These are phyloP conservation scores for Phytophthora agathidicida DNA, from an alignment of 352 stramenopile genomes.

Conservation along the genomic window DNA sequence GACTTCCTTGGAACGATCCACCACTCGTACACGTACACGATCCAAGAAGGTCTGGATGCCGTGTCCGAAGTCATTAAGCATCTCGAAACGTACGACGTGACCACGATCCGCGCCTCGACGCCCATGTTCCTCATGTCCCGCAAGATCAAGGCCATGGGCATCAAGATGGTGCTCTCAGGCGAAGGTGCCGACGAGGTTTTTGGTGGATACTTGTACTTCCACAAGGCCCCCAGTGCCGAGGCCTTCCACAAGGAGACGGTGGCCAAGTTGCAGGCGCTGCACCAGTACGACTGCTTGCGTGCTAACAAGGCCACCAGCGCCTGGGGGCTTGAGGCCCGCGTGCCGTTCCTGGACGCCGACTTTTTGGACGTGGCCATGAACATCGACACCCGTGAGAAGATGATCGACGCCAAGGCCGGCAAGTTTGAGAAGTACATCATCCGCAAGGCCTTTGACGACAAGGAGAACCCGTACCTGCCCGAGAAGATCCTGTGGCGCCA, in stretches of 20 bases:
- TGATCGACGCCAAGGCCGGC: constrained; percentile 92
- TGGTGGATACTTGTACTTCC: constrained; percentile 99
- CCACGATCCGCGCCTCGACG: constrained; percentile 97
- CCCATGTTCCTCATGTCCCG: constrained; percentile 99
- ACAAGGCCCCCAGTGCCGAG: constrained; percentile 96
- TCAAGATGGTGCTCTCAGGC: constrained; percentile 99
- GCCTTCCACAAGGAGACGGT: constrained; percentile 94
- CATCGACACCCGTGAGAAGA: constrained; percentile 97
- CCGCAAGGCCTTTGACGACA: constrained; percentile 98
- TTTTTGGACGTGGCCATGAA: constrained; percentile 99
- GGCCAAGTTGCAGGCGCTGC: constrained; percentile 95
- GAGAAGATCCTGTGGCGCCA: constrained; percentile 98
- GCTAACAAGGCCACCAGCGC: constrained; percentile 99
- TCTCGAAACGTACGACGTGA: constrained; percentile 99
- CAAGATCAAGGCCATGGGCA: constrained; percentile 99
- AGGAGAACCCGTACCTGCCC: constrained; percentile 97
- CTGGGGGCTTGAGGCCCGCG: constrained; percentile 97
- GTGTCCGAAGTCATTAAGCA: constrained; percentile 98
- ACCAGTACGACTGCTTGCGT: constrained; percentile 99
- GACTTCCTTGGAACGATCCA: constrained; percentile 98
- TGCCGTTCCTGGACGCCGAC: constrained; percentile 98
- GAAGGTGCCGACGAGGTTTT: constrained; percentile 99
- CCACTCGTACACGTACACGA: constrained; percentile 98
- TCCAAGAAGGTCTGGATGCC: constrained; percentile 98
- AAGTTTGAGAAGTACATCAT: constrained; percentile 99